Evolutionary conservation across 441 rosid genomes (phyloP), one percentile per base, ranked within the genome.

Genomic region (Croton laevigatus): DNA sequence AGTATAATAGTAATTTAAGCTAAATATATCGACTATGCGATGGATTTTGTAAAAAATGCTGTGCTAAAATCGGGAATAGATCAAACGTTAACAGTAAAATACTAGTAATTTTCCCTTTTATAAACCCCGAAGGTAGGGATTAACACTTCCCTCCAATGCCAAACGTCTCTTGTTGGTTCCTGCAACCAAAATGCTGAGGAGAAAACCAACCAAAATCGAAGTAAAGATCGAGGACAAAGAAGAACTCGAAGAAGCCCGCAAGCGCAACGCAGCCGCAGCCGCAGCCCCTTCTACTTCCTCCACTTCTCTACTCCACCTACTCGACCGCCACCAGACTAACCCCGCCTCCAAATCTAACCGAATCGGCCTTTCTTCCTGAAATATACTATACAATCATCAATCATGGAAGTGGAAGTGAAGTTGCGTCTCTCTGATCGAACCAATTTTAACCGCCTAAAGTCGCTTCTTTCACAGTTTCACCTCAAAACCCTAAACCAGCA

Each of bases 321-420:
- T 88, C 52, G 89, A 87, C 71, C 81, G 85, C 75, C 81, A 65
- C 52, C 79, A 76, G 63, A 4, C 72, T 9, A 83, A 82, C 65
- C 84, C 86, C 42, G 58, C 82, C 40, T 78, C 91, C 69, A 89
- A 91, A 80, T 73, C 84, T 70, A 80, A 83, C 23, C 85, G 91
- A 65, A 86, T 87, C 81, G 96, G 95, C 55, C 90, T 89, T 66
- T 78, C 86, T 45, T 69, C 84, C 32, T 51, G 14, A 59, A 23
- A 40, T 19, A 22, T 10, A 54, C 10, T 19, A 22, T 10, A 54
- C 10, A 4, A 34, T 1, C 3, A 9, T 5, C 12, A 5, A 46
- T 46, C 3, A 91, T 91, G 97, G 96, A 91, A 75, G 88, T 94
- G 45, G 97, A 94, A 55, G 85, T 94, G 71, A 89, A 90, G 81